Base-by-base conservation (phyloP, 768 basidiomycete genomes). In the Auricularia auricula-judae region DNA sequence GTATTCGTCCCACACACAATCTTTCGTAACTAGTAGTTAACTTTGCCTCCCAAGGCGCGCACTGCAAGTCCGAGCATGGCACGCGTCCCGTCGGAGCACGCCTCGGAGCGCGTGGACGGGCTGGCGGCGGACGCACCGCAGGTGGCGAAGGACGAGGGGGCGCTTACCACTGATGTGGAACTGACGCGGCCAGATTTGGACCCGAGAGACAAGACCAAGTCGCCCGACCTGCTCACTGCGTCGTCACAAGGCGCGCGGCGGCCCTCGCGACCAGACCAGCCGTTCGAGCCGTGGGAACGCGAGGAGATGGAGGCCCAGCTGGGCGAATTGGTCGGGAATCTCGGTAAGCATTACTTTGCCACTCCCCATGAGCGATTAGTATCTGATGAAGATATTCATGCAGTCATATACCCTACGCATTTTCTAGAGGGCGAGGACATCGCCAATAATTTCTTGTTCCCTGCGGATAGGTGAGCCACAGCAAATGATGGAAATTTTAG, bases 361-460 rank as follows among this genome's bases (percentile, higher is more conserved):
- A 3, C 61, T n/a, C 56, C 29, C 16, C 29, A 29, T 33, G 29
- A 36, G 12, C 2, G 33, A 42, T 34, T 47, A 39, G 4, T 61
- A 61, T 34, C 7, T 66, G 62, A 54, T n/a, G 3, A 33, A 10
- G 62, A 64, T 43, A 67, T 54, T 33, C 58, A n/a, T 36, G 3
- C 68, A 96, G 95, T 98, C 44, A 63, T 91, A 11, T 90, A 90
- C 75, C 86, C 95, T 2, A 89, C 80, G 16, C 84, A 86, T 11
- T 98, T 98, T 77, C 71, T 98, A 66, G 95, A 98, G 74, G 89
- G 85, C n/a, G 95, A 98, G 75, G 93, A 96, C 71, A 80, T 85
- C 1, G 87, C 89, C 4, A 88, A 95, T 68, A 98, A 98, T 73
- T 96, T 97, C 78, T 76, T 97, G 66, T 96, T 96, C 76, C 91